Base-by-base conservation (phyloP, 176 grass and related monocot genomes). In the Rhynchospora breviuscula region DNA sequence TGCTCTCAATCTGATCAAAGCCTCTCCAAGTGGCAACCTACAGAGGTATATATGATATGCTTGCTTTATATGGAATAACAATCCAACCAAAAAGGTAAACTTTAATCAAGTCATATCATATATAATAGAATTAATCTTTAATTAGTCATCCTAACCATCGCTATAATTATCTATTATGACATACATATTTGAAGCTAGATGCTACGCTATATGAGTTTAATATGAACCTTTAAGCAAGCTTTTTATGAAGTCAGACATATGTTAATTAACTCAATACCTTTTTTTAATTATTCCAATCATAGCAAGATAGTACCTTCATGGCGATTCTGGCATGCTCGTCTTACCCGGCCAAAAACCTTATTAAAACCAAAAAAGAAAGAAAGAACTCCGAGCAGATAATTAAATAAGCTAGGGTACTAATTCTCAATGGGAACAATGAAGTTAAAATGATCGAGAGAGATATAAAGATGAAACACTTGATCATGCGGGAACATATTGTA, bases 31-130 rank as follows among this genome's bases (percentile, higher is more conserved):
- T 82, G 82, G 66, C 18, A 74, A 74, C 51, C 62, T 60, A 84
- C 51, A 84, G 66, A 69, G 35, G 59, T 48, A 59, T 81, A 85
- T 59, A 74, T 73, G 35, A 85, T 59, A 74, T 73, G 35, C 26
- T 67, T 70, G 49, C 59, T 87, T 92, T 86, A 45, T 12, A 72
- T 75, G 80, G 61, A 79, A 89, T 89, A 92, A 85, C 87, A 89
- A 70, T 78, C 85, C 87, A 87, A 67, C 48, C 53, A 83, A 86
- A 86, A 65, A 86, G 72, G 80, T 64, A 57, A 79, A 67, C 63
- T 78, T 64, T 84, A 70, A 63, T 78, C n/a, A 84, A 84, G 58
- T 78, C 85, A 67, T 60, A 86, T 8, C 49, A 40, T 22, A 62
- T 19, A 56, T 19, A 61, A 26, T 56, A 23, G 69, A 82, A 51